These are phyloP conservation scores for Nakazawaea laoshanensis DNA, from an alignment of 805 yeast species.

Conservation along the genomic window DNA sequence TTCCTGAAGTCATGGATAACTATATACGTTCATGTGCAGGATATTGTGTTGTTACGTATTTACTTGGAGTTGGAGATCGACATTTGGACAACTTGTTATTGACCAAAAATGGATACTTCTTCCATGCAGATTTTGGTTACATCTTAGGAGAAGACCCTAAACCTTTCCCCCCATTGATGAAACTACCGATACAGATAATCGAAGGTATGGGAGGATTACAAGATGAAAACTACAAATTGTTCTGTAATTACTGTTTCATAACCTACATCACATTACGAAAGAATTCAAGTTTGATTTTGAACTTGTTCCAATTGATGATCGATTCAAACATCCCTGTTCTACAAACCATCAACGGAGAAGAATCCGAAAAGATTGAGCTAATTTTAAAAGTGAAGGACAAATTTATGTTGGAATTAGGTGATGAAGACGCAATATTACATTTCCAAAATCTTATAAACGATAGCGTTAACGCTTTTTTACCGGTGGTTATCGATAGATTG, in stretches of 20 bases:
- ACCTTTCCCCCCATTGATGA: slow-evolving; percentile 98
- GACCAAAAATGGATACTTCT: slow-evolving; percentile 77
- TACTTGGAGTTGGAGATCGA: slow-evolving; percentile 95
- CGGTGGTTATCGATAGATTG: slow-evolving; percentile 89
- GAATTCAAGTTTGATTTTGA: slow-evolving; percentile 82
- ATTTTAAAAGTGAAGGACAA: slow-evolving; percentile 89
- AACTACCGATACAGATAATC: slow-evolving; percentile 89
- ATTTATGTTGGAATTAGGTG: slow-evolving; percentile 87
- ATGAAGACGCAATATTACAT: slow-evolving; percentile 91
- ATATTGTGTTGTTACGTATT: slow-evolving; percentile 90
- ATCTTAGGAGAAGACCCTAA: slow-evolving; percentile 96
- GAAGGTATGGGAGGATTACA: slow-evolving; percentile 96
- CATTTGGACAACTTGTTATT: slow-evolving; percentile 84
- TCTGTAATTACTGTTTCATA: slow-evolving; percentile 89
- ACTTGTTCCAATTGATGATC: slow-evolving; percentile 88
- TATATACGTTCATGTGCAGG: slow-evolving; percentile 96
- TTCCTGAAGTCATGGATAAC: slow-evolving; percentile 76
- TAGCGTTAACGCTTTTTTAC: slow-evolving; percentile 87
- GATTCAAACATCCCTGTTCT: slow-evolving; percentile 91
- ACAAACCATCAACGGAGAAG: slow-evolving; percentile 27
- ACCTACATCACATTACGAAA: slow-evolving; percentile 86
- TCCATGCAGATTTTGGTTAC: slow-evolving; percentile 98
- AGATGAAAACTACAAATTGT: slow-evolving; percentile 77
- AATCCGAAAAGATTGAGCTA: slow-evolving; percentile 74
- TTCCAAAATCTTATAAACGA: slow-evolving; percentile 92